These are phyloP conservation scores for Termitomyces sp. DNA, from an alignment of 768 basidiomycete genomes.

Conservation along the genomic window DNA sequence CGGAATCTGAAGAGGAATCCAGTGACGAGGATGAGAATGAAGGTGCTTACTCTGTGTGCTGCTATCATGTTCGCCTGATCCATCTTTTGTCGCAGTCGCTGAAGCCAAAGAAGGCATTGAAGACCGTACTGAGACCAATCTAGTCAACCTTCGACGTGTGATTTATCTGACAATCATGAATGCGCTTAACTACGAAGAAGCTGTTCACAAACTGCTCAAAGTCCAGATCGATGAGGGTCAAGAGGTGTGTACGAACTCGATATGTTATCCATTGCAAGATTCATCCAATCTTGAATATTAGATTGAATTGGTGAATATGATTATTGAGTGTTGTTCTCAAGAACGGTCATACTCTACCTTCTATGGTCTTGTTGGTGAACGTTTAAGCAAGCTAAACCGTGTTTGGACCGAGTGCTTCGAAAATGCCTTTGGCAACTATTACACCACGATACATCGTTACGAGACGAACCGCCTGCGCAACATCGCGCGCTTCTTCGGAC, in stretches of 20 bases:
- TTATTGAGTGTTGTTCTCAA: conserved; percentile 99
- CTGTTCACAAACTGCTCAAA: conserved; percentile 95
- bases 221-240: conserved; percentile 88
- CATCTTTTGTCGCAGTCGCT: conserved; percentile 36
- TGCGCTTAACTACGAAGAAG: conserved; percentile 96
- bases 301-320: conserved; percentile 97
- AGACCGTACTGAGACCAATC: conserved; percentile 91
- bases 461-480: conserved; percentile 98
- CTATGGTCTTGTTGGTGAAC: conserved; percentile 94
- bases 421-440: conserved; percentile 83
- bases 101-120: conserved; percentile 87
- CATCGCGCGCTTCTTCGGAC: conserved; percentile 95
- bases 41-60: conserved; percentile 18
- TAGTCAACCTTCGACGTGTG: conserved; percentile 88
- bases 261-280: not conserved
- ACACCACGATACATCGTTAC: conserved; percentile 95
- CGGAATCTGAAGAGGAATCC: conserved; percentile 53
- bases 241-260: conserved; percentile 57
- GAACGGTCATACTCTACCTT: conserved; percentile 97
- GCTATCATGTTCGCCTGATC: not conserved
- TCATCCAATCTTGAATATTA: conserved; percentile 24
- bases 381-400: conserved; percentile 94
- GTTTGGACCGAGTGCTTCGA: conserved; percentile 92
- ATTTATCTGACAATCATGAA: conserved; percentile 99
- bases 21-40: conserved; percentile 58